These are phyloP conservation scores for Lepidium sativum DNA, from an alignment of 345 rosid genomes.

Conservation along the genomic window DNA sequence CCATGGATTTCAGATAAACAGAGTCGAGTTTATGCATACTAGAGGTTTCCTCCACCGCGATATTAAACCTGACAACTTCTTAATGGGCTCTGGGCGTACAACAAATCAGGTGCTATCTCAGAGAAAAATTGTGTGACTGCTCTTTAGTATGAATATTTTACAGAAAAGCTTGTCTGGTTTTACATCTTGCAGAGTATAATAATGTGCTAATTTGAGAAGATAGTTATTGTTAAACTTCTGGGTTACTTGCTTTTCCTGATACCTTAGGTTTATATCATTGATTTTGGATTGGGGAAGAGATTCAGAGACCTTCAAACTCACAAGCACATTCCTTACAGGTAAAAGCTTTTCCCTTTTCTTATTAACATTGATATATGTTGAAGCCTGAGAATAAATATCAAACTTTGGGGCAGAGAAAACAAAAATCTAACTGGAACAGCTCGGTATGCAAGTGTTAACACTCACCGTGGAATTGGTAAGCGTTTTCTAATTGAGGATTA, in stretches of 20 bases:
- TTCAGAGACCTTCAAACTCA: conserved; percentile 82
- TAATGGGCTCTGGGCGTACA: conserved; percentile 53
- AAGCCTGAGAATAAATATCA: background rate
- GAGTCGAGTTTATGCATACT: conserved; percentile 46
- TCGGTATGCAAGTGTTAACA: conserved; percentile 79
- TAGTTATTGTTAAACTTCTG: background rate
- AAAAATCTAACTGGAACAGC: conserved; percentile 82
- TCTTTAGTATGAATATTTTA: background rate
- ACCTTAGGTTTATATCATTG: conserved; percentile 53
- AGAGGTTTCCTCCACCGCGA: conserved; percentile 53
- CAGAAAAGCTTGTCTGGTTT: background rate
- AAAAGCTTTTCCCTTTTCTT: background rate
- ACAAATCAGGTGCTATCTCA: conserved; percentile 42
- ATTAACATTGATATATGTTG: background rate
- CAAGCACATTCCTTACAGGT: conserved; percentile 75
- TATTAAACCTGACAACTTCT: conserved; percentile 50
- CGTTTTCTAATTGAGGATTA: background rate
- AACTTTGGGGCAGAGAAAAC: conserved; percentile 46
- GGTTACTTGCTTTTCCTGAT: background rate
- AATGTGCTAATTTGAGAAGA: background rate
- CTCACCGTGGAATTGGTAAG: conserved; percentile 77
- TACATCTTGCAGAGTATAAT: background rate
- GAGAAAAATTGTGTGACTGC: background rate
- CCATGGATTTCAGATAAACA: conserved; percentile 31
- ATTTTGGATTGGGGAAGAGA: conserved; percentile 74